Percentiles rank a stretch among this genome's conserved stretches.
These are phyloP conservation scores for Penicillium digitatum DNA, from an alignment of 2,329 filamentous ascomycete genomes.

Conservation along the genomic window DNA sequence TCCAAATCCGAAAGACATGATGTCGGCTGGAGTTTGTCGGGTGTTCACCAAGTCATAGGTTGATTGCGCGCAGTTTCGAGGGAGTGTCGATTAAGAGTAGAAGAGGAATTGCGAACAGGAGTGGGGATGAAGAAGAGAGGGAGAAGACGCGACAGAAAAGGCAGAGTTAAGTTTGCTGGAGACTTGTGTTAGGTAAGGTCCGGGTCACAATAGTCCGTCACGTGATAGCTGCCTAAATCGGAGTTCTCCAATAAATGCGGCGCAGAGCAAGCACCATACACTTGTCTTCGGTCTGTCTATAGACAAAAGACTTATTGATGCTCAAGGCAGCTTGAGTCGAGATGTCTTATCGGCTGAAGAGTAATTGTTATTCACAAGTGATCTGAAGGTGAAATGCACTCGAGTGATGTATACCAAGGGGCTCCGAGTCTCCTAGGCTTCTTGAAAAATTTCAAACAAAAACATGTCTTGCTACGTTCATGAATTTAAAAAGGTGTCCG, in stretches of 20 bases:
- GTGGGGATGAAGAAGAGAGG: constrained; percentile 18
- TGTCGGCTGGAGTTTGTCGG: constrained; percentile 25
- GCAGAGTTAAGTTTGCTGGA: constrained; percentile 18
- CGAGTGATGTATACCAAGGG: neutral
- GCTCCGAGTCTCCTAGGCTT: neutral
- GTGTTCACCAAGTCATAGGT: constrained; percentile 32
- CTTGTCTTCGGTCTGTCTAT: neutral
- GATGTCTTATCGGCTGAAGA: neutral
- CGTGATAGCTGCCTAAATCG: constrained; percentile 20
- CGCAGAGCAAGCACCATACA: neutral
- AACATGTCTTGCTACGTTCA: neutral
- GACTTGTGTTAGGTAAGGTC: constrained; percentile 20
- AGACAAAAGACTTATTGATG: neutral
- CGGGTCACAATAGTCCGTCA: constrained; percentile 19
- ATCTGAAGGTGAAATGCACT: neutral
- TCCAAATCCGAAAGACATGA: constrained; percentile 46
- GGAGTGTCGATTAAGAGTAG: constrained; percentile 1
- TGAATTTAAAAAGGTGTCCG: neutral
- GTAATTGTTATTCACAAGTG: neutral
- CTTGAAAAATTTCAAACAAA: no score
- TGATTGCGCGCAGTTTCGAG: constrained; percentile 11
- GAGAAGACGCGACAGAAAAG: constrained; percentile 26
- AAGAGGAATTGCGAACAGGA: neutral
- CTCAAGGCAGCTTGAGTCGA: neutral
- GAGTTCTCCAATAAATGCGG: neutral